Base-by-base conservation (phyloP, 2,329 filamentous ascomycete genomes). In the Alternaria atra region DNA sequence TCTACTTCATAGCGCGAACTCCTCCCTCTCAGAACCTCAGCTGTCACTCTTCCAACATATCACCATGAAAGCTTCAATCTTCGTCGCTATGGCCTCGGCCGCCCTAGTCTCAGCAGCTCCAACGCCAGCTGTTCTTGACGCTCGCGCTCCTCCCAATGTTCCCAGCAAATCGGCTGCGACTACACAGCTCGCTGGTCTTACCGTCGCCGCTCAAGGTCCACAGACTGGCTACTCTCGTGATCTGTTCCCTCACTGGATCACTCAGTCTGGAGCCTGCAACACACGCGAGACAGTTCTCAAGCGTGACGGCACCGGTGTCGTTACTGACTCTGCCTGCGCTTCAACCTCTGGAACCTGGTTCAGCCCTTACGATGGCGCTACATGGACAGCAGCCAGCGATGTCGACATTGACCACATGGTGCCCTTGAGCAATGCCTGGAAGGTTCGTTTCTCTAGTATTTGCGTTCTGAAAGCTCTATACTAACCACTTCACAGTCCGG, bases 351-450 rank as follows among this genome's bases (percentile, higher is more conserved):
- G 92, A 5, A 83, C 81, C 0, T 95, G 92, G 92, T 79, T 76
- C 40, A 89, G 86, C 35, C 90, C 90, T 0, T 95, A 91, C 74
- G 92, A 94, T 71, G 91, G 91, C 15, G 89, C 81, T 0, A 87
- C 83, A 1, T 93, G 90, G 89, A 90, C 87, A 0, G 81, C 82
- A 0, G 86, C 91, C 1, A 85, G 83, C 17, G 90, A 94, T 68
- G 77, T 95, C 1, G 91, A 94, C 68, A 94, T 95, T 61, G 92
- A 95, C 76, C 92, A 95, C 76, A 84, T 95, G 80, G 91, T 96
- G 3, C 91, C 92, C 1, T 77, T 96, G 62, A 89, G 90, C 74
- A 92, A 94, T 72, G 91, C 91, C 5, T 94, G 91, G 91, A 88
- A 90, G 63, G 86, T 89, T 67, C 71, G 83, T 51, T 25, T n/a